These are phyloP conservation scores for Citrus sinensis DNA, from an alignment of 345 rosid genomes.

Conservation along the genomic window DNA sequence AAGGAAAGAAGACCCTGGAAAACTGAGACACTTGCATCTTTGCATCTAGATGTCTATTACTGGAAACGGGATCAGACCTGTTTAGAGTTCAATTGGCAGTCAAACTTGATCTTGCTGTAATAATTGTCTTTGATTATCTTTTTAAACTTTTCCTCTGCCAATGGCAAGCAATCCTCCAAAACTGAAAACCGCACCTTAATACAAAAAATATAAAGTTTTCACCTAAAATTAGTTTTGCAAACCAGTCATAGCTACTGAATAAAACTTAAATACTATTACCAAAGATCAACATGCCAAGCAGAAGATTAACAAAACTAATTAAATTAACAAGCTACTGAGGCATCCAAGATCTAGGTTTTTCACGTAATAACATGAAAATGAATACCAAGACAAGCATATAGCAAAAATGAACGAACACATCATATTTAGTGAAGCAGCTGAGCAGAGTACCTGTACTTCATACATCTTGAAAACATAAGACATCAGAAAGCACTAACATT, in stretches of 20 bases:
- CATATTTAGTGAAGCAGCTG: not conserved
- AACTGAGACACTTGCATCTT: not conserved
- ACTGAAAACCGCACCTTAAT: slow-evolving; percentile 28
- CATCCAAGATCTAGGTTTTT: not conserved
- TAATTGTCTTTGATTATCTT: slow-evolving; percentile 28
- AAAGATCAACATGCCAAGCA: not conserved
- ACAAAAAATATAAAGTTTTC: not conserved
- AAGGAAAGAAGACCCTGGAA: not conserved
- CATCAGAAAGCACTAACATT: not conserved
- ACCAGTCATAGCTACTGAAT: not conserved
- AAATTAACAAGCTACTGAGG: not conserved
- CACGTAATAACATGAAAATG: not conserved
- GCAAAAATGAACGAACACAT: not conserved
- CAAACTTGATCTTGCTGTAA: slow-evolving; percentile 24
- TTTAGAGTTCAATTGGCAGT: slow-evolving; percentile 19
- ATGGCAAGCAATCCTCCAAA: slow-evolving; percentile 22
- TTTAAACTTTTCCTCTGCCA: slow-evolving; percentile 23
- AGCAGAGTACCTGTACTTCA: not conserved
- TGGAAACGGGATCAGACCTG: slow-evolving; percentile 19
- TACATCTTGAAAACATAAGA: not conserved
- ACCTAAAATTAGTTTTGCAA: not conserved
- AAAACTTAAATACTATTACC: not conserved
- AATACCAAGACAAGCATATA: not conserved
- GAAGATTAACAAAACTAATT: not conserved
- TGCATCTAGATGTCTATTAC: not conserved